Evolutionary conservation across 2,329 filamentous ascomycete genomes (phyloP).

Genomic region (Aspergillus sp.): DNA sequence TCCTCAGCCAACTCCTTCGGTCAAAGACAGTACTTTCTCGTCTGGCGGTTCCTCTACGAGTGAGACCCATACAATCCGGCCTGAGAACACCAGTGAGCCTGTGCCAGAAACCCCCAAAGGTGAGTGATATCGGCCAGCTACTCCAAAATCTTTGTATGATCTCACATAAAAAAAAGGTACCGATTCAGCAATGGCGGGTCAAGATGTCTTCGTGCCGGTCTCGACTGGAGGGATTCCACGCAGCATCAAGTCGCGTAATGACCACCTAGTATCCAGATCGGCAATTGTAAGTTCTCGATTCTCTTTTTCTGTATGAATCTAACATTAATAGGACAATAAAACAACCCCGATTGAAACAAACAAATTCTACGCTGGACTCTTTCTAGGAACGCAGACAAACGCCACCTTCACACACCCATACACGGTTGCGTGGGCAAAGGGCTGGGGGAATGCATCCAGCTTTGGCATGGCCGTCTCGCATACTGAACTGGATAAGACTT

Average conservation of each 20-base stretch:
- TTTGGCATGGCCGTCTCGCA: constrained; percentile 79
- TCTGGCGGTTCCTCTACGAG: too few species aligned
- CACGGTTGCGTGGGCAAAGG: constrained; percentile 63
- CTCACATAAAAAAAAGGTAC: too few species aligned
- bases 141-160: too few species aligned
- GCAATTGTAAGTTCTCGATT: constrained; percentile 29
- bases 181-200: constrained; percentile 22
- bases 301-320: constrained; percentile 1
- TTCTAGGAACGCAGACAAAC: constrained; percentile 65
- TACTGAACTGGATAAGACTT: constrained; percentile 61
- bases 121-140: too few species aligned
- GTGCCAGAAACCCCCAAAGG: too few species aligned
- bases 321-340: constrained; percentile 21
- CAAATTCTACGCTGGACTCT: constrained; percentile 73
- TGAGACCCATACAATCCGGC: too few species aligned
- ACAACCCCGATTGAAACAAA: constrained; percentile 40
- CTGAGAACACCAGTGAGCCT: too few species aligned
- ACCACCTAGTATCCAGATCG: constrained; percentile 39
- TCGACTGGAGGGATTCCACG: constrained; percentile 32
- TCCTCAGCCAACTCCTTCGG: too few species aligned
- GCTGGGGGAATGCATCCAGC: constrained; percentile 57
- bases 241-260: constrained; percentile 33
- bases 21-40: too few species aligned
- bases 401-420: constrained; percentile 74
- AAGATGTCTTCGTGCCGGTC: constrained; percentile 41